phyloP scores from a whole-genome alignment of 2,329 filamentous ascomycete species.

The Drechslerella dactyloides region DNA sequence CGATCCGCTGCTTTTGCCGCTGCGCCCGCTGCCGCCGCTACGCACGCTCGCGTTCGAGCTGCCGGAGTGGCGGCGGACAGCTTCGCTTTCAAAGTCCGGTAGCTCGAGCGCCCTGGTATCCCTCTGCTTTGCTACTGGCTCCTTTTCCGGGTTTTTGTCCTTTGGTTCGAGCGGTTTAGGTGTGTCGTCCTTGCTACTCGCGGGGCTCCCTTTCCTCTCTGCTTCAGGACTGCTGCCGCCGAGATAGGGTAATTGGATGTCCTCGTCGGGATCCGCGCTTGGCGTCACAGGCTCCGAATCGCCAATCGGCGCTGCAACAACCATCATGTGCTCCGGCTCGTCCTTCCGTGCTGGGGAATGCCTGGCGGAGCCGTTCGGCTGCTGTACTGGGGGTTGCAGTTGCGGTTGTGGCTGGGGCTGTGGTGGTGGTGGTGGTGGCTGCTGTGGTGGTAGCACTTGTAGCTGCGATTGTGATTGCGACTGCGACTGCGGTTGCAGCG shows the following conservation, averaged over 20 bases:
- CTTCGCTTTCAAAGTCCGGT: conserved; percentile 52
- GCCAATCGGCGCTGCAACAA: conserved; percentile 32
- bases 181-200: conserved; percentile 15
- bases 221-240: conserved; percentile 34
- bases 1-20: conserved; percentile 21
- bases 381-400: conserved; percentile 47
- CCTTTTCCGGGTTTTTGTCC: conserved; percentile 33
- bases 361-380: conserved; percentile 13
- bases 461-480: conserved; percentile 37
- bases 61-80: conserved; percentile 34
- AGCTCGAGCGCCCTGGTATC: conserved; percentile 52
- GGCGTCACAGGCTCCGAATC: conserved; percentile 29
- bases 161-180: conserved; percentile 32
- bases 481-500: conserved; percentile 15
- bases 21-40: conserved; percentile 18
- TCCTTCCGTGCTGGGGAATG: background rate
- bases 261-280: conserved; percentile 9
- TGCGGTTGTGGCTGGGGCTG: conserved; percentile 52
- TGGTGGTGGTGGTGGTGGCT: conserved; percentile 46
- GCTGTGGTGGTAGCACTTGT: conserved; percentile 38
- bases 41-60: conserved; percentile 32
- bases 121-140: conserved; percentile 32
- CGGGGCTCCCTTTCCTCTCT: conserved; percentile 28
- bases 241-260: conserved; percentile 49
- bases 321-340: conserved; percentile 46